Percentiles rank a stretch among this genome's conserved stretches.
Conservation (phyloP, 306 rosid genomes). For the Quercus cerris region DNA sequence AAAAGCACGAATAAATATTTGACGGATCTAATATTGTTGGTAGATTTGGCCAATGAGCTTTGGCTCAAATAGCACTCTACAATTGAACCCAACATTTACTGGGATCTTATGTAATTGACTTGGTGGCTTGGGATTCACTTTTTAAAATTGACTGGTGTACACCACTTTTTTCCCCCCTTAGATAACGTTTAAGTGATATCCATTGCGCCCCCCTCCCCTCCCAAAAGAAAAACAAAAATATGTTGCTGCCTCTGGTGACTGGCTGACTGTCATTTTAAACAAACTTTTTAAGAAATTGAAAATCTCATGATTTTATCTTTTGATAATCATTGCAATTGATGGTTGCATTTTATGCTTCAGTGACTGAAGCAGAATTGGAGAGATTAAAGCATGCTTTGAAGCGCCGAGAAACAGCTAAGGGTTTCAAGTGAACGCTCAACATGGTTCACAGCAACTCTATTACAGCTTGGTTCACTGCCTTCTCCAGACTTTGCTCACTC, state of each 20-base stretch:
- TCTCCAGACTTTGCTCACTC: conserved; percentile 78
- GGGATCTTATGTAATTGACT: neutral
- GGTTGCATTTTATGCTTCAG: conserved; percentile 53
- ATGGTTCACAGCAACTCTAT: conserved; percentile 93
- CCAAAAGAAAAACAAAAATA: neutral
- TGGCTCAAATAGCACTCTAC: neutral
- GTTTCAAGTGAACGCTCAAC: conserved; percentile 94
- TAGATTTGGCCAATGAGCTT: neutral
- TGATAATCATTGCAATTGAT: conserved; percentile 18
- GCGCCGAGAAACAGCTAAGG: conserved; percentile 93
- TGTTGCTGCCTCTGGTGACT: neutral
- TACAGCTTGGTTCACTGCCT: conserved; percentile 87
- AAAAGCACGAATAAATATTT: neutral
- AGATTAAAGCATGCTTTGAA: conserved; percentile 89
- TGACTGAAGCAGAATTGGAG: conserved; percentile 78
- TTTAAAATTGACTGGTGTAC: too few species aligned
- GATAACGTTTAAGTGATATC: too few species aligned
- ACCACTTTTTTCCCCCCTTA: too few species aligned
- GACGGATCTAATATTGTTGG: neutral
- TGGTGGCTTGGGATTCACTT: neutral
- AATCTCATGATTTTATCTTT: neutral
- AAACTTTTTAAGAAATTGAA: neutral
- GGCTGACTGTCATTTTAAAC: neutral
- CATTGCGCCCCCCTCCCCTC: too few species aligned
- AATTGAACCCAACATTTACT: neutral